Evolutionary conservation across 2,329 filamentous ascomycete species (phyloP).

Genomic region (Amesomyces nigricolor): DNA sequence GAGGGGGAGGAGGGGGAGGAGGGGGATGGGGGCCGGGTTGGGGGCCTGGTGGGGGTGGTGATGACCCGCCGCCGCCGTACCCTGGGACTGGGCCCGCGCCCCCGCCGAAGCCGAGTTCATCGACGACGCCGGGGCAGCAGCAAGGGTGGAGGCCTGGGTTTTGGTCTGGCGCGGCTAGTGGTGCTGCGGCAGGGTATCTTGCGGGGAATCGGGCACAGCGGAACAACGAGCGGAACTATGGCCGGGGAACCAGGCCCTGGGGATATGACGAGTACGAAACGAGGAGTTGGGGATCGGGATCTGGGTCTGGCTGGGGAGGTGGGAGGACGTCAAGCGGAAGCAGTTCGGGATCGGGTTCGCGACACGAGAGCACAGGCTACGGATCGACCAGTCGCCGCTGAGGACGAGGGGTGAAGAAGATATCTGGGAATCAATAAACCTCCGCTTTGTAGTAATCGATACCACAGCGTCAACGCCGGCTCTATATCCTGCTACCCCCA

Average conservation of each 20-base stretch:
- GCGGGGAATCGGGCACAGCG: slow-evolving; percentile 45
- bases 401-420: slow-evolving; percentile 12
- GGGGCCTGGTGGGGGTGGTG: slow-evolving; percentile 24
- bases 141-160: slow-evolving; percentile 66
- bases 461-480: slow-evolving; percentile 7
- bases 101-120: slow-evolving; percentile 16
- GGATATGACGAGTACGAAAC: slow-evolving; percentile 22
- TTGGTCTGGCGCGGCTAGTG: slow-evolving; percentile 63
- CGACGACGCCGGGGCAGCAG: slow-evolving; percentile 19
- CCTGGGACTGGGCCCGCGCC: slow-evolving; percentile 36
- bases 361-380: slow-evolving; percentile 66
- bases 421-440: slow-evolving; percentile 12
- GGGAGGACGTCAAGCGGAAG: slow-evolving; percentile 31
- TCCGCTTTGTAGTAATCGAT: slow-evolving; percentile 5
- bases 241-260: slow-evolving; percentile 7
- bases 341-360: slow-evolving; percentile 34
- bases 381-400: slow-evolving; percentile 60
- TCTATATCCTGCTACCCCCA: slow-evolving; percentile 16
- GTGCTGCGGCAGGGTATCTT: slow-evolving; percentile 63
- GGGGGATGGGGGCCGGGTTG: slow-evolving; percentile 10
- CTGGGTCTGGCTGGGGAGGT: slow-evolving; percentile 31
- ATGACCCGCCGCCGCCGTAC: slow-evolving; percentile 51
- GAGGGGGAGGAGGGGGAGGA: slow-evolving; percentile 34
- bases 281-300: slow-evolving; percentile 26
- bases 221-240: slow-evolving; percentile 31